These are phyloP conservation scores for Candida freyschussii DNA, from an alignment of 1,139 yeast species.

Conservation along the genomic window DNA sequence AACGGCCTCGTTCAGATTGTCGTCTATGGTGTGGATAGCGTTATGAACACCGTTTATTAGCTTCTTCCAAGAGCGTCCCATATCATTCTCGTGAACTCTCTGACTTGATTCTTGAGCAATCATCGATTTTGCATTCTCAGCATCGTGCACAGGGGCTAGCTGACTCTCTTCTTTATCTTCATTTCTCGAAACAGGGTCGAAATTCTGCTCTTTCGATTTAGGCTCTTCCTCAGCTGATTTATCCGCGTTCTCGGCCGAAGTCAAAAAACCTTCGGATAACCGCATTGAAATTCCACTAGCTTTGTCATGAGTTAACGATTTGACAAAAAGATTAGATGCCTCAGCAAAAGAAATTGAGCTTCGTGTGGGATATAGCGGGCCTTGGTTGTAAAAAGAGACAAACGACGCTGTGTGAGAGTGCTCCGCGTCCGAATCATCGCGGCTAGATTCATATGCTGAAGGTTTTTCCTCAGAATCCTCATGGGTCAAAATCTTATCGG, in stretches of 20 bases:
- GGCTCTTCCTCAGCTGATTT: too few relatives aligned
- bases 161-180: too few relatives aligned
- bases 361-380: background rate
- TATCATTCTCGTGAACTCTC: too few relatives aligned
- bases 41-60: too few relatives aligned
- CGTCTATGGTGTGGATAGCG: too few relatives aligned
- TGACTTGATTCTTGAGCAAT: too few relatives aligned
- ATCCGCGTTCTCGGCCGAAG: background rate
- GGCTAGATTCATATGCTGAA: background rate
- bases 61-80: too few relatives aligned
- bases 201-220: too few relatives aligned
- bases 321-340: conserved; percentile 14
- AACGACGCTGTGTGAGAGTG: conserved; percentile 8
- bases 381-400: conserved; percentile 14
- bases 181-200: too few relatives aligned
- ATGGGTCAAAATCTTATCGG: too few relatives aligned
- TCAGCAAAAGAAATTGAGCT: conserved; percentile 13
- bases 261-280: background rate
- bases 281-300: background rate
- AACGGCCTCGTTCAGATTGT: conserved; percentile 1
- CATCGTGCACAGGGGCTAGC: too few relatives aligned
- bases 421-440: conserved; percentile 4
- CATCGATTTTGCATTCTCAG: too few relatives aligned
- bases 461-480: background rate
- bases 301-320: conserved; percentile 1